Evolutionary conservation across 257 asterid genomes (phyloP).

Genomic region (Euphrasia confusa): DNA sequence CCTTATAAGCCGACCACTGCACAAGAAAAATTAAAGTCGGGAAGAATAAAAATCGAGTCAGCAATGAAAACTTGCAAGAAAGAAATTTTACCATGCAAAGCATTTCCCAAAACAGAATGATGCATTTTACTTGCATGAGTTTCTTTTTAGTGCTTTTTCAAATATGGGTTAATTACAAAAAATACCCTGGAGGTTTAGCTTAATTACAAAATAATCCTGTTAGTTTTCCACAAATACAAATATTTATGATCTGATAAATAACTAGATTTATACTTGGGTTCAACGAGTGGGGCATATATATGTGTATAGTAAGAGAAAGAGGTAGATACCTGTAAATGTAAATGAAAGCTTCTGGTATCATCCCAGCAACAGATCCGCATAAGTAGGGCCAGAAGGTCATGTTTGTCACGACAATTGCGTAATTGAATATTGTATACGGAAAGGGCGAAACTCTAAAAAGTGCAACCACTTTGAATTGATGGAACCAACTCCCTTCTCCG

Average conservation of each 20-base stretch:
- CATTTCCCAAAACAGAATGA: background rate
- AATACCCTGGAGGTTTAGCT: background rate
- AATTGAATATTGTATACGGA: slow-evolving; percentile 88
- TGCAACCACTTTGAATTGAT: slow-evolving; percentile 85
- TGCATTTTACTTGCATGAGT: slow-evolving; percentile 1
- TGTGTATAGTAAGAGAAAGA: background rate
- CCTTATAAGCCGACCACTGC: slow-evolving; percentile 83
- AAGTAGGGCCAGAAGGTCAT: slow-evolving; percentile 91
- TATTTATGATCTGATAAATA: background rate
- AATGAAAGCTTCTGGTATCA: slow-evolving; percentile 93
- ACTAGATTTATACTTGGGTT: too few relatives aligned
- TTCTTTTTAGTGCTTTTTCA: background rate
- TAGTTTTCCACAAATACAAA: background rate
- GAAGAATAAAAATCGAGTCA: slow-evolving; percentile 16
- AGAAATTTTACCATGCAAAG: background rate
- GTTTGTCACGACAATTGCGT: slow-evolving; percentile 76
- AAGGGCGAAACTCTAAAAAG: slow-evolving; percentile 81
- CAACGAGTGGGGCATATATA: background rate
- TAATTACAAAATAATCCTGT: background rate
- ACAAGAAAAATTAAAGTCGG: slow-evolving; percentile 3
- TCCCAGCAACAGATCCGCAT: slow-evolving; percentile 81
- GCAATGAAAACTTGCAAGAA: background rate
- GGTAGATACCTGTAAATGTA: slow-evolving; percentile 71
- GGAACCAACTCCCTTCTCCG: slow-evolving; percentile 87
- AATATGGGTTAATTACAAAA: slow-evolving; percentile 2